Base-by-base conservation (phyloP, 208 protist genomes). In the Phytomonas sp. region DNA sequence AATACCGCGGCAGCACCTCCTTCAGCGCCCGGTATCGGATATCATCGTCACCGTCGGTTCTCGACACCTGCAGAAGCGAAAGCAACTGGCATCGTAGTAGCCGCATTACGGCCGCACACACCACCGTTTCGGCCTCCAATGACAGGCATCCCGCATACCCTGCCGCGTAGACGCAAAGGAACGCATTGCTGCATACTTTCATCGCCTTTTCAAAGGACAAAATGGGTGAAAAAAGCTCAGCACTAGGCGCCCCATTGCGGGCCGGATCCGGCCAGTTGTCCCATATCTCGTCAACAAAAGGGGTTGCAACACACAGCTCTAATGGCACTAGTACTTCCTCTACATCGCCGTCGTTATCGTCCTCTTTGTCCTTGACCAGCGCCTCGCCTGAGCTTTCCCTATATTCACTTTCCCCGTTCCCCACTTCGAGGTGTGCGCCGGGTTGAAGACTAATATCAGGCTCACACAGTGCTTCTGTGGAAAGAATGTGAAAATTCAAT, bases 211-310 rank as follows among this genome's bases (percentile, higher is more conserved):
- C 33, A 8, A 23, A 17, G 66, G 66, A 40, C 40, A 70, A 9
- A 7, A n/a, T 20, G 28, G 20, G 23, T 6, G 32, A 40, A 17
- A 29, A 60, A 28, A 56, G 66, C 43, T 7, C n/a, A 15, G 15
- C 20, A 26, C 31, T 20, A 23, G 36, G 36, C 9, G 36, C 36
- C 9, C 36, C 36, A 40, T 13, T 40, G 36, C 9, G 36, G 36
- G 62, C 29, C 20, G 26, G 20, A 4, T 28, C 20, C 59, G 64
- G 72, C 68, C 70, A 80, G 17, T 59, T 70, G 26, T 4, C 59
- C 79, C 79, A 84, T 34, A 70, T 60, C 73, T 84, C 79, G 23
- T n/a, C 33, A 32, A 77, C 70, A 6, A 62, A 51, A 17, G 79
- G 79, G 28, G 62, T 59, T 15, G 76, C 46, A 6, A 71, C 73